Evolutionary conservation across 2,329 filamentous ascomycete species (phyloP), one percentile per base, ranked within the genome.

Genomic region (Colletotrichum karsti): DNA sequence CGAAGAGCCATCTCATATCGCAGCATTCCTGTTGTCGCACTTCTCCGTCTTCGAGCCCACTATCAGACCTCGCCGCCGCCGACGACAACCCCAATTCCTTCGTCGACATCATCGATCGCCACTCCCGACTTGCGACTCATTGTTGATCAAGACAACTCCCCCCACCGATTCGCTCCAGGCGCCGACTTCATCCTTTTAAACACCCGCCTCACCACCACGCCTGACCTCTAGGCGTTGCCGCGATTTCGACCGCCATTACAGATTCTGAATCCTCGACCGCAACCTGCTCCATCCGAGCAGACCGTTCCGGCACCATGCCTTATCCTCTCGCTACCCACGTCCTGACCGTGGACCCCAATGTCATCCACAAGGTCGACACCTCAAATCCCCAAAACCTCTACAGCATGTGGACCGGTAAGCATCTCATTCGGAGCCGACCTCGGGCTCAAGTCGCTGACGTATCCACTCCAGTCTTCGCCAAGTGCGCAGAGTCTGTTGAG

Each of bases 301-400:
- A 71, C 67, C 71, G 70, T 54, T 61, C 20, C 66, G 74, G 74
- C 80, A 82, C 75, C 69, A 98, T 98, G 95, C 93, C 94, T 83
- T 90, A 93, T 77, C 88, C 89, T 82, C 87, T 97, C 81, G 90
- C 93, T 80, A 91, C 92, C 69, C 93, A 95, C 76, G 93, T 98
- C 78, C 87, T 98, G 77, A 94, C 94, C 70, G 93, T 98, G 79
- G 94, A 98, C 84, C 91, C 93, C 72, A 93, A 92, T 78, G 92
- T 95, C 74, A 95, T 99, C 79, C 93, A 96, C 85, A 94, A 97
- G 79, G 94, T 98, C 76, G 95, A 98, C 82, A 97, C 95, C 1
- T 88, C 92, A 73, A 97, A 97, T 79, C 91, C 93, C 28, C 93
- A 97, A 82, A 97, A 95, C 77, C 89, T 98, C 57, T 97, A 96